These are phyloP conservation scores for Ogataea neopini DNA, from an alignment of 805 yeast species.

Conservation along the genomic window DNA sequence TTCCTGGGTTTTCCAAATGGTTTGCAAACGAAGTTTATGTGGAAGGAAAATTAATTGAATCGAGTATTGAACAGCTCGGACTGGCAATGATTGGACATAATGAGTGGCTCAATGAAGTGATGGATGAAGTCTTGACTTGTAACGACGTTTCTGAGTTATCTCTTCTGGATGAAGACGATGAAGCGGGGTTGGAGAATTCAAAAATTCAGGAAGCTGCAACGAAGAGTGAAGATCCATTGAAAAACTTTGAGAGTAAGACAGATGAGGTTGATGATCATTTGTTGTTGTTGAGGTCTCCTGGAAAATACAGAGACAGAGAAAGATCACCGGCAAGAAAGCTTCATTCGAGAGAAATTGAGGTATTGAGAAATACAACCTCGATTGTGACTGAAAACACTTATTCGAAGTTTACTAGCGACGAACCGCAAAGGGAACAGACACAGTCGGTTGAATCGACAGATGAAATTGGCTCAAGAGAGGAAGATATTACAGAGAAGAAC, in stretches of 20 bases:
- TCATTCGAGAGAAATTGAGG: constrained; percentile 21
- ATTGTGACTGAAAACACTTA: constrained; percentile 11
- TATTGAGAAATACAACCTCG: constrained; percentile 19
- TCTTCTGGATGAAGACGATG: constrained; percentile 8
- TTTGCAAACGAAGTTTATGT: constrained; percentile 32
- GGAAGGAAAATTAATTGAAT: constrained; percentile 28
- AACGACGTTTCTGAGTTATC: constrained; percentile 16
- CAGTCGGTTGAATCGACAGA: too few species aligned
- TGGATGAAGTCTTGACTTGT: constrained; percentile 25
- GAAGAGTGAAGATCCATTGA: background rate
- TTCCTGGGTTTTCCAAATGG: constrained; percentile 38
- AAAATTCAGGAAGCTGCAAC: background rate
- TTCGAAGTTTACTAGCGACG: background rate
- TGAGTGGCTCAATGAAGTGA: constrained; percentile 34
- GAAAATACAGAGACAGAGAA: constrained; percentile 16
- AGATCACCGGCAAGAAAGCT: constrained; percentile 23
- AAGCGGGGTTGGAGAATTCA: too few species aligned
- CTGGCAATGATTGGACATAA: constrained; percentile 27
- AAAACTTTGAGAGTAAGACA: background rate
- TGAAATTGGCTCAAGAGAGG: too few species aligned
- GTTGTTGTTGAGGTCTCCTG: constrained; percentile 28
- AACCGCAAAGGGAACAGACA: background rate
- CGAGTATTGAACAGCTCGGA: constrained; percentile 27
- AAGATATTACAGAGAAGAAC: too few species aligned
- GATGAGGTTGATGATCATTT: constrained; percentile 13